These are phyloP conservation scores for Komagataella pastoris DNA, from an alignment of 805 yeast genomes.

Conservation along the genomic window DNA sequence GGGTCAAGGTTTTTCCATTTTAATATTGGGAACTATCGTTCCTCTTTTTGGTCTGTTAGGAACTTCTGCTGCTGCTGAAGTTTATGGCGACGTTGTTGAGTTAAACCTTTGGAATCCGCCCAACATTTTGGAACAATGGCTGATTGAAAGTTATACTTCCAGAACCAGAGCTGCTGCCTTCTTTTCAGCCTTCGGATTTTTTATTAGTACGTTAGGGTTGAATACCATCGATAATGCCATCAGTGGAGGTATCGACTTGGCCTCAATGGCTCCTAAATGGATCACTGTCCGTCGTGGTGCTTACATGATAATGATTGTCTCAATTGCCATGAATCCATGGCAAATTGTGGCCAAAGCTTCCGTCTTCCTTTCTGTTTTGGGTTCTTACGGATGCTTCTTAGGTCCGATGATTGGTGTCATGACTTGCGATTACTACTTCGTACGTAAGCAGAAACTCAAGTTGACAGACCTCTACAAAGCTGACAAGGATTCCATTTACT, in stretches of 20 bases:
- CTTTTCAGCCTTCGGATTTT: conserved; percentile 25
- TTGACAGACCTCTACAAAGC: conserved; percentile 25
- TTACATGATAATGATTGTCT: conserved; percentile 19
- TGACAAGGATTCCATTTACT: conserved; percentile 17
- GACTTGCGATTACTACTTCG: conserved; percentile 23
- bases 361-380: conserved; percentile 17
- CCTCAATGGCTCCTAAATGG: conserved; percentile 30
- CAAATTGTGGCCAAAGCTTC: conserved; percentile 20
- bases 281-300: conserved; percentile 33
- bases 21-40: conserved; percentile 25
- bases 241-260: conserved; percentile 37
- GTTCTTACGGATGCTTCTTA: conserved; percentile 21
- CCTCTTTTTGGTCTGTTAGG: conserved; percentile 32
- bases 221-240: conserved; percentile 25
- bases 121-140: conserved; percentile 24
- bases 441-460: conserved; percentile 24
- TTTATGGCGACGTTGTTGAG: conserved; percentile 4
- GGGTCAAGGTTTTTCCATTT: conserved; percentile 22
- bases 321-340: conserved; percentile 28
- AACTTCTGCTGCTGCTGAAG: conserved; percentile 26
- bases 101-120: conserved; percentile 30
- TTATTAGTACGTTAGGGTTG: conserved; percentile 23
- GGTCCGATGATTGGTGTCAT: conserved; percentile 25
- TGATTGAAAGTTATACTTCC: conserved; percentile 21
- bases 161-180: conserved; percentile 34